Conservation (phyloP, 1,139 yeast genomes). For the Hanseniaspora uvarum region DNA sequence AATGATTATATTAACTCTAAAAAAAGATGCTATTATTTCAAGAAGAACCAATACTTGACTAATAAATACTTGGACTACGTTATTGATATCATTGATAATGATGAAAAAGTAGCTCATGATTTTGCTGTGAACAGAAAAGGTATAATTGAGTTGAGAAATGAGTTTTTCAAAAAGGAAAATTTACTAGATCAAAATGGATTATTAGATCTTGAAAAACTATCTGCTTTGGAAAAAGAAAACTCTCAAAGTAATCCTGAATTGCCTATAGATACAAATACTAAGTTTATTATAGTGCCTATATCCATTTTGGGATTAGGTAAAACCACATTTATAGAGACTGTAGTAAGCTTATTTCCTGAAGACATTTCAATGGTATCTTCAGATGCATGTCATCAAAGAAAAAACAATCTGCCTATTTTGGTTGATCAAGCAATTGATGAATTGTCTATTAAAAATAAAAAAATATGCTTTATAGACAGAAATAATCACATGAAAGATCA, state of each 20-base stretch:
- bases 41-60: slow-evolving; percentile 50
- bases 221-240: slow-evolving; percentile 31
- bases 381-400: slow-evolving; percentile 65
- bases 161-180: slow-evolving; percentile 43
- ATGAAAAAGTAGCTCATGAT: slow-evolving; percentile 38
- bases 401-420: slow-evolving; percentile 39
- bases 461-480: slow-evolving; percentile 66
- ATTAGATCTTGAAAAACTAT: slow-evolving; percentile 32
- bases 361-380: slow-evolving; percentile 59
- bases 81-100: slow-evolving; percentile 40
- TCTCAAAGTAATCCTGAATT: slow-evolving; percentile 26
- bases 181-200: slow-evolving; percentile 37
- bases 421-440: slow-evolving; percentile 42
- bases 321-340: slow-evolving; percentile 64
- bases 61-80: slow-evolving; percentile 61
- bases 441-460: slow-evolving; percentile 27
- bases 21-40: slow-evolving; percentile 38
- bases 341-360: slow-evolving; percentile 44
- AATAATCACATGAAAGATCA: slow-evolving; percentile 70
- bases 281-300: slow-evolving; percentile 65
- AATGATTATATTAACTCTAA: slow-evolving; percentile 43
- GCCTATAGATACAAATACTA: slow-evolving; percentile 32
- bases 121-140: slow-evolving; percentile 52
- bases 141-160: slow-evolving; percentile 58
- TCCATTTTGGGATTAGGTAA: slow-evolving; percentile 96